Evolutionary conservation across 1,284 basidiomycete genomes (phyloP).

Genomic region (Sutorius eximius): DNA sequence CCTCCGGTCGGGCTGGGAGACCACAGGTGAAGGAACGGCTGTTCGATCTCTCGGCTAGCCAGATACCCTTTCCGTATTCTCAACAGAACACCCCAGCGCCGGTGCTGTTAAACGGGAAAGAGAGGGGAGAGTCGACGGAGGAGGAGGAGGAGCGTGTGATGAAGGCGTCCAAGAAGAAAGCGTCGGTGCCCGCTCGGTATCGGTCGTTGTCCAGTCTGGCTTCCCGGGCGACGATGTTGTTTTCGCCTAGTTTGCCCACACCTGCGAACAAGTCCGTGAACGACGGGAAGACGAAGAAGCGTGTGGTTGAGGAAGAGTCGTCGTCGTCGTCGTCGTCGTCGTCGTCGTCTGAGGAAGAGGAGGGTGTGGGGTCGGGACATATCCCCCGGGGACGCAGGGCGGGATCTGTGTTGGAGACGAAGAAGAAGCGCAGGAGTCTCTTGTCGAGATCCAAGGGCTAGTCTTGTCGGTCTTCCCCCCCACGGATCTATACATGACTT

Average conservation of each 20-base stretch:
- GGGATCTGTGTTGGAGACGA: constrained; percentile 38
- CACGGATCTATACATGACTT: background rate
- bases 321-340: constrained; percentile 40
- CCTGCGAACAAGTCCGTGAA: constrained; percentile 19
- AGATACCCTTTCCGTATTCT: constrained; percentile 47
- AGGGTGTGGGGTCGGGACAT: constrained; percentile 44
- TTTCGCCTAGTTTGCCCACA: constrained; percentile 37
- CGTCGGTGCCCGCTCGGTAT: constrained; percentile 33
- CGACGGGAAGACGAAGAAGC: constrained; percentile 33
- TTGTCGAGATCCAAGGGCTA: constrained; percentile 8
- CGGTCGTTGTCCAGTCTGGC: constrained; percentile 56
- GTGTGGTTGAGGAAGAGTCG: constrained; percentile 36
- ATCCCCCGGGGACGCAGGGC: constrained; percentile 60
- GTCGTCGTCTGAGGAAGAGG: constrained; percentile 41
- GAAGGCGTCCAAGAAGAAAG: constrained; percentile 27
- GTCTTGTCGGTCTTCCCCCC: background rate
- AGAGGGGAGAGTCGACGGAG: constrained; percentile 8
- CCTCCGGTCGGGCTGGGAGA: background rate
- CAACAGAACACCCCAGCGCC: constrained; percentile 31
- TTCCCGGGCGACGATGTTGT: constrained; percentile 41
- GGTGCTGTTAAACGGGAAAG: background rate
- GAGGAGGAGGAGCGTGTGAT: constrained; percentile 38
- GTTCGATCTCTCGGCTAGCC: constrained; percentile 46
- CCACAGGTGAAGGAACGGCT: constrained; percentile 32
- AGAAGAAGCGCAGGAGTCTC: constrained; percentile 25